Evolutionary conservation across 768 basidiomycete species (phyloP).

Genomic region (Dictyophora rubrovolvata): DNA sequence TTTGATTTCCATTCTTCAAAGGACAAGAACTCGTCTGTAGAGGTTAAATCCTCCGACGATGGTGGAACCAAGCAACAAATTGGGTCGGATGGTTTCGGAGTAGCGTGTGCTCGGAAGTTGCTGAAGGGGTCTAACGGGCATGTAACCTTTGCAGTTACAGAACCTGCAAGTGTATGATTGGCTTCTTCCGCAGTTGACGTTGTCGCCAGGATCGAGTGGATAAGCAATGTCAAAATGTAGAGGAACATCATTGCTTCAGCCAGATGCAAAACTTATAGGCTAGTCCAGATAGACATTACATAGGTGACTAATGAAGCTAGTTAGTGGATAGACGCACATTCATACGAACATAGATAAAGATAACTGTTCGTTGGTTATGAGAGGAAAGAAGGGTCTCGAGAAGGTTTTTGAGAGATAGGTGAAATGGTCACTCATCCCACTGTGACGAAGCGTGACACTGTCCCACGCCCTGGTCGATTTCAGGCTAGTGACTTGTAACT

Average conservation of each 20-base stretch:
- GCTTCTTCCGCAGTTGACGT: background rate
- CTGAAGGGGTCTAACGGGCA: slow-evolving; percentile 52
- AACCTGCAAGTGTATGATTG: background rate
- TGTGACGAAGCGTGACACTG: too few relatives aligned
- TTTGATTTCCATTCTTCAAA: slow-evolving; percentile 87
- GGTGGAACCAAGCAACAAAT: slow-evolving; percentile 58
- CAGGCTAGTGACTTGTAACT: too few relatives aligned
- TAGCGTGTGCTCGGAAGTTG: slow-evolving; percentile 36
- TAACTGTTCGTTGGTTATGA: too few relatives aligned
- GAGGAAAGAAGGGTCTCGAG: too few relatives aligned
- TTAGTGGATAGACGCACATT: too few relatives aligned
- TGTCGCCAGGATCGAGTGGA: background rate
- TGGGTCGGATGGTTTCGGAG: slow-evolving; percentile 39
- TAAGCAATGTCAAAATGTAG: background rate
- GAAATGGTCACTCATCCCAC: too few relatives aligned
- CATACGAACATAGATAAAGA: too few relatives aligned
- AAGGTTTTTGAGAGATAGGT: too few relatives aligned
- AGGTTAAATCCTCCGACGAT: slow-evolving; percentile 18
- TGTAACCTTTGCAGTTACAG: slow-evolving; percentile 14
- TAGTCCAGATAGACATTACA: background rate
- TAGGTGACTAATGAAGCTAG: too few relatives aligned
- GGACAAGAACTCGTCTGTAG: slow-evolving; percentile 56
- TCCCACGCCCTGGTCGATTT: too few relatives aligned
- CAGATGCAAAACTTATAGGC: background rate
- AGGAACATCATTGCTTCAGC: background rate